phyloP scores from a whole-genome alignment of 305 asterid species.

The Rubia tinctorum region DNA sequence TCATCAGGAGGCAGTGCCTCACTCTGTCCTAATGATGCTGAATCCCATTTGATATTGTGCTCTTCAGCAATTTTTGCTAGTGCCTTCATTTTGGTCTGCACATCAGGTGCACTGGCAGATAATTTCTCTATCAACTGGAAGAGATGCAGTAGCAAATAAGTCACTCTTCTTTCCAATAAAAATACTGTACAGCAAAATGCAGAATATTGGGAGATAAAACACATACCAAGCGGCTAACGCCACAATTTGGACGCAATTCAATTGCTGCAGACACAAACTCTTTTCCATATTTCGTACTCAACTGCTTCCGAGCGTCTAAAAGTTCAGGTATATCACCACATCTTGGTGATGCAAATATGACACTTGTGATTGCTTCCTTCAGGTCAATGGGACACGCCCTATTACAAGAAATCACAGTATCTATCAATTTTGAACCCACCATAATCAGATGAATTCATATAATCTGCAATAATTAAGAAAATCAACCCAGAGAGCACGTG shows the following conservation, averaged over 20 bases:
- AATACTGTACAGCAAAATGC: neutral
- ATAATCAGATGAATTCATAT: neutral
- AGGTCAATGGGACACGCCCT: conserved; percentile 89
- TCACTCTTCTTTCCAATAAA: neutral
- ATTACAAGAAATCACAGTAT: conserved; percentile 8
- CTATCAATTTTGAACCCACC: neutral
- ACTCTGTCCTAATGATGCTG: conserved; percentile 44
- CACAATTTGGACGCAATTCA: conserved; percentile 87
- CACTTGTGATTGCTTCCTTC: conserved; percentile 84
- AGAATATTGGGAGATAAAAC: conserved; percentile 11
- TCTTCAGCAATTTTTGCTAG: conserved; percentile 73
- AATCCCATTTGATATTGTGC: conserved; percentile 74
- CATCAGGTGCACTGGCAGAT: conserved; percentile 77
- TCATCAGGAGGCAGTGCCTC: conserved; percentile 40
- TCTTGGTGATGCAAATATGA: conserved; percentile 82
- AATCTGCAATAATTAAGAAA: neutral
- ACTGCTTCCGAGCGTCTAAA: conserved; percentile 61
- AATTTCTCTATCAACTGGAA: conserved; percentile 82
- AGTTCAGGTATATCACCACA: conserved; percentile 93
- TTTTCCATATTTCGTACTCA: conserved; percentile 82
- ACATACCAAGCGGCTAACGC: conserved; percentile 89
- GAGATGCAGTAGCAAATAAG: conserved; percentile 12
- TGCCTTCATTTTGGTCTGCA: conserved; percentile 53
- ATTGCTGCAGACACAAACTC: conserved; percentile 68
- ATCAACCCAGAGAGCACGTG: conserved; percentile 1